A percentile compares a stretch with the other conserved stretches of the same genome.
Evolutionary conservation across 192 early-diverging fungal species (phyloP).

Genomic region (Backusella australiensis): DNA sequence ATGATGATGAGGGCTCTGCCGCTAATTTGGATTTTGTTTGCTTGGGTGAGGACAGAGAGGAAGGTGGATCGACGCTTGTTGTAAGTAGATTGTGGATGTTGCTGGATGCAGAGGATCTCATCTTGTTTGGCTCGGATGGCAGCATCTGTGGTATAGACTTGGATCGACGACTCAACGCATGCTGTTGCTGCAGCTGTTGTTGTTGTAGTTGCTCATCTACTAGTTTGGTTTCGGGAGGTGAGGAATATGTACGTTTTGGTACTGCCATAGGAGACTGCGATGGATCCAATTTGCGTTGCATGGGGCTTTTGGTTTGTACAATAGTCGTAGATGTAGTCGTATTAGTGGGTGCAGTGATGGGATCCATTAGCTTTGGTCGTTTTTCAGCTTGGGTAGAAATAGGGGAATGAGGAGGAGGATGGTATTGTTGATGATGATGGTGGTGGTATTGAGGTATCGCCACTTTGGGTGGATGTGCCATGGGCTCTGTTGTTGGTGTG

Average conservation of each 20-base stretch:
- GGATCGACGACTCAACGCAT: not conserved
- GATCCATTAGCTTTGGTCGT: not conserved
- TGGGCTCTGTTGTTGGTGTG: not conserved
- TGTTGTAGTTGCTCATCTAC: not conserved
- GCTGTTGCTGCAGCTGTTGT: not conserved
- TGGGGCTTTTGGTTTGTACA: not conserved
- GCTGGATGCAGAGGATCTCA: constrained; percentile 2
- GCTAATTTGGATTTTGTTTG: not conserved
- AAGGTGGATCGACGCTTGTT: constrained; percentile 10
- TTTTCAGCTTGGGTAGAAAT: not conserved
- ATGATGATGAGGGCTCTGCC: not conserved
- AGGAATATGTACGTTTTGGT: not conserved
- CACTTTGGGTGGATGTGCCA: not conserved
- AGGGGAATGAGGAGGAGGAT: not conserved
- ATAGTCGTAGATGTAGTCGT: not conserved
- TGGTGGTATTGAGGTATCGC: not conserved
- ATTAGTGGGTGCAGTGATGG: not conserved
- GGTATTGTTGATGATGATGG: not conserved
- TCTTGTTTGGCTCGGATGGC: not conserved
- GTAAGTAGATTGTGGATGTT: constrained; percentile 26
- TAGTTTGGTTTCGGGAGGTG: not conserved
- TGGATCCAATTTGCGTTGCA: not conserved
- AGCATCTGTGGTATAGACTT: constrained; percentile 17
- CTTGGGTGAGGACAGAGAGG: not conserved
- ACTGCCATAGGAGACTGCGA: not conserved